A percentile compares a stretch with the other conserved stretches of the same genome.
phyloP scores from a whole-genome alignment of 2,329 filamentous ascomycete genomes.

The Lasiodiplodia theobromae region DNA sequence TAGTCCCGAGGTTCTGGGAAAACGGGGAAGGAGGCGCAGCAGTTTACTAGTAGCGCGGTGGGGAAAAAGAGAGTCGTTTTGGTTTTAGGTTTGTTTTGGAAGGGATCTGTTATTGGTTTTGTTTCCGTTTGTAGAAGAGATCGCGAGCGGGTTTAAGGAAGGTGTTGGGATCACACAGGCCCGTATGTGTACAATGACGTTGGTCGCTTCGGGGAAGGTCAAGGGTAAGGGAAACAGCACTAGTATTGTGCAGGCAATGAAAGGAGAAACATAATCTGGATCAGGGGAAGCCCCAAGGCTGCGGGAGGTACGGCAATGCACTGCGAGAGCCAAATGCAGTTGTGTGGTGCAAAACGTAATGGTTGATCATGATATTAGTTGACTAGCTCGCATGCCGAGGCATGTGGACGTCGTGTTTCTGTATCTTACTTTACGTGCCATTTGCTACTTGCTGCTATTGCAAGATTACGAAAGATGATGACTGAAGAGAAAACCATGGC shows the following conservation, averaged over 20 bases:
- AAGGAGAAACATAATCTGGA: background rate
- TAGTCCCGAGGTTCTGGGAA: no score
- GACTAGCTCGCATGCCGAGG: background rate
- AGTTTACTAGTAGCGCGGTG: no score
- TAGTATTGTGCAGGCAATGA: background rate
- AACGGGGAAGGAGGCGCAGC: no score
- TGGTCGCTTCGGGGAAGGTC: no score
- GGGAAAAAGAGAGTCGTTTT: no score
- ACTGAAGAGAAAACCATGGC: background rate
- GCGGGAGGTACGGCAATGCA: background rate
- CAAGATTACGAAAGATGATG: conserved; percentile 1
- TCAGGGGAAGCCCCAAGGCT: background rate
- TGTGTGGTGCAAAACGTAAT: background rate
- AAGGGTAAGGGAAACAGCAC: no score
- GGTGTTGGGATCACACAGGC: no score
- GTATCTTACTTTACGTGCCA: conserved; percentile 4
- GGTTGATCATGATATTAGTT: conserved; percentile 2
- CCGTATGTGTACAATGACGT: no score
- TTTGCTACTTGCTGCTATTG: conserved; percentile 8
- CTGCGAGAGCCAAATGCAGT: background rate
- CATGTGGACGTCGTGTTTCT: background rate
- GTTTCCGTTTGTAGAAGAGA: no score
- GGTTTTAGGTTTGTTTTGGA: no score
- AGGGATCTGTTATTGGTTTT: no score
- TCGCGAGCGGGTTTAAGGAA: no score